phyloP scores from a whole-genome alignment of 495 filamentous ascomycete genomes.

The Daldinia vernicosa region DNA sequence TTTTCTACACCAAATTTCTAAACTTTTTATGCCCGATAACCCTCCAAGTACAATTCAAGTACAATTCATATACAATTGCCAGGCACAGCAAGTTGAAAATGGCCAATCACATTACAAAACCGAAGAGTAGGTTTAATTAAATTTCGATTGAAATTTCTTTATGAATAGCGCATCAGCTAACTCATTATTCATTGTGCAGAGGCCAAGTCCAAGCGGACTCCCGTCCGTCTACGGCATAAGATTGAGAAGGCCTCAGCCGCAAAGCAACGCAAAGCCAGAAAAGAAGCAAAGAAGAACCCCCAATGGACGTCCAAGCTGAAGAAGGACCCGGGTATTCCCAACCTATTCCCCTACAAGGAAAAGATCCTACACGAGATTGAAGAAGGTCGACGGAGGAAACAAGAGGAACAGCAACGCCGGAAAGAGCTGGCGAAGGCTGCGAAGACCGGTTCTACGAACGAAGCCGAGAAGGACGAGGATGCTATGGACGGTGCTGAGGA shows the following conservation, averaged over 20 bases:
- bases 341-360: conserved; percentile 97
- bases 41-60: not conserved
- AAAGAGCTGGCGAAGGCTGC: conserved; percentile 76
- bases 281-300: conserved; percentile 92
- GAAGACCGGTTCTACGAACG: conserved; percentile 52
- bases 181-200: conserved; percentile 59
- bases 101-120: conserved; percentile 62
- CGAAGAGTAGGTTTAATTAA: conserved; percentile 54
- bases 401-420: conserved; percentile 75
- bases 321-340: conserved; percentile 97
- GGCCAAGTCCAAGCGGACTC: conserved; percentile 90
- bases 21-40: conserved; percentile 39
- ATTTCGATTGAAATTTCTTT: not conserved
- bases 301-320: conserved; percentile 92
- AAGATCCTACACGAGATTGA: conserved; percentile 93
- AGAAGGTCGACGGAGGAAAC: conserved; percentile 79
- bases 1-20: conserved; percentile 32
- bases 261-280: conserved; percentile 89
- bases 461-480: conserved; percentile 54
- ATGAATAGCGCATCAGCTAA: conserved; percentile 20
- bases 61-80: conserved; percentile 2
- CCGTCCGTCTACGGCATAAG: conserved; percentile 90
- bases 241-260: conserved; percentile 92
- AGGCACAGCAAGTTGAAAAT: conserved; percentile 40
- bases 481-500: conserved; percentile 57